A percentile compares a stretch with the other conserved stretches of the same genome.
Evolutionary conservation across 2,329 filamentous ascomycete species (phyloP).

Genomic region (Alternaria hordeiaustralica): DNA sequence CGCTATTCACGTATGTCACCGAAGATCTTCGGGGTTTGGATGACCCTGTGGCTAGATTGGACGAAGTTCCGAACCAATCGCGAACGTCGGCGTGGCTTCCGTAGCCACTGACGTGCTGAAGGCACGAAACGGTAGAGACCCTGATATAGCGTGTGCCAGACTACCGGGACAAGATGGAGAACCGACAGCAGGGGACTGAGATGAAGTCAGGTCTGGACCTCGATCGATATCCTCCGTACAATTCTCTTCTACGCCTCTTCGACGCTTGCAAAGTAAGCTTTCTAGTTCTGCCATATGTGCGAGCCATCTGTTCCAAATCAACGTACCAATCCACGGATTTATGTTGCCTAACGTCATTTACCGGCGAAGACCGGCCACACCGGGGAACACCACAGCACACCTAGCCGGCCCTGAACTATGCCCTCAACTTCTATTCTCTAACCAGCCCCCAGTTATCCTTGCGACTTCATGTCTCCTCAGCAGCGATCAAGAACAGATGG

Average conservation of each 20-base stretch:
- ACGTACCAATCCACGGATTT: background rate
- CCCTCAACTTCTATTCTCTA: background rate
- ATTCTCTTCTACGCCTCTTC: constrained; percentile 1
- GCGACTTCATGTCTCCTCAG: background rate
- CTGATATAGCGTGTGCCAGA: constrained; percentile 6
- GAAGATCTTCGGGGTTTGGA: constrained; percentile 6
- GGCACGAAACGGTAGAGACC: constrained; percentile 6
- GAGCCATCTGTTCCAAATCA: background rate
- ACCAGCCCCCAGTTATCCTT: background rate
- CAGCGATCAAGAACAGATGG: background rate
- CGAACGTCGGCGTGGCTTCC: background rate
- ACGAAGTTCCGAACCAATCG: background rate
- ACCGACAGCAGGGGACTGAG: constrained; percentile 1
- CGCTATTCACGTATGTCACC: background rate
- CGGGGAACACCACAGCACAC: background rate
- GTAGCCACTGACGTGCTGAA: background rate
- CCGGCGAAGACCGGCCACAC: constrained; percentile 2
- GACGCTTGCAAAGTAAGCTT: background rate
- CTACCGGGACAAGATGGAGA: constrained; percentile 1
- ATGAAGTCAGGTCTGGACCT: constrained; percentile 5
- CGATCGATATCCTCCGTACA: constrained; percentile 6
- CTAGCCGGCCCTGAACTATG: background rate
- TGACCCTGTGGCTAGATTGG: constrained; percentile 1
- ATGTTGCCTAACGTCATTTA: constrained; percentile 1
- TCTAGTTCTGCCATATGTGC: background rate